phyloP scores from a whole-genome alignment of 805 yeast species.

The Clavispora asparagi region DNA sequence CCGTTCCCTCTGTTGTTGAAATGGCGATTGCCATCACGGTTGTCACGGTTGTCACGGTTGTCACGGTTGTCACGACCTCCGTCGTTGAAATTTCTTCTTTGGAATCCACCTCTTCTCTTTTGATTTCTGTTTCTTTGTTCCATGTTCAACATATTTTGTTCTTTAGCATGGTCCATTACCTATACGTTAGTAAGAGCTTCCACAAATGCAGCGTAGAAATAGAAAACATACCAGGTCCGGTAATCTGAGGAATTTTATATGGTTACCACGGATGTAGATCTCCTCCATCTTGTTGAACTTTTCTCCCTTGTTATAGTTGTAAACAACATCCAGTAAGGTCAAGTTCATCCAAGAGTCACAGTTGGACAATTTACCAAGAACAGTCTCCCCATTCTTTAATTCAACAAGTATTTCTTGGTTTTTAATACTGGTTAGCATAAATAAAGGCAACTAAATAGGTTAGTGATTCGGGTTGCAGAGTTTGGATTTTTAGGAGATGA shows the following conservation, averaged over 20 bases:
- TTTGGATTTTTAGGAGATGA: not conserved
- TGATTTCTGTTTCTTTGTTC: constrained; percentile 45
- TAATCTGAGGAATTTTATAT: constrained; percentile 70
- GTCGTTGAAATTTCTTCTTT: constrained; percentile 20
- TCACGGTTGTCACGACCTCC: constrained; percentile 20
- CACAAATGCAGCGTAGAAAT: not conserved
- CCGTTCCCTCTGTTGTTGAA: constrained; percentile 8
- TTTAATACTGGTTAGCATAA: constrained; percentile 84
- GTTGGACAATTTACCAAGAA: constrained; percentile 76
- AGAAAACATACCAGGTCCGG: constrained; percentile 49
- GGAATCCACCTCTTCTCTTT: constrained; percentile 37
- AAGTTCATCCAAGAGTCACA: constrained; percentile 97
- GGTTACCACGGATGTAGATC: constrained; percentile 79
- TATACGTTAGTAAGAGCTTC: constrained; percentile 8
- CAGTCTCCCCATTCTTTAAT: constrained; percentile 84
- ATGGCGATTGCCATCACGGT: constrained; percentile 4
- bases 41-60: constrained; percentile 17
- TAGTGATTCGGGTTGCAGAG: constrained; percentile 1
- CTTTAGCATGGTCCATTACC: constrained; percentile 70
- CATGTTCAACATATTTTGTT: constrained; percentile 49
- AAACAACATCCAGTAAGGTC: constrained; percentile 71
- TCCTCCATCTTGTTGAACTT: constrained; percentile 61
- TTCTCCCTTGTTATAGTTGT: constrained; percentile 57
- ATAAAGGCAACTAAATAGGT: constrained; percentile 70
- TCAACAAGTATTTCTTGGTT: constrained; percentile 85